Percentiles rank a stretch among this genome's conserved stretches.
phyloP scores from a whole-genome alignment of 371 early-diverging fungal genomes.

The Circinella minor region DNA sequence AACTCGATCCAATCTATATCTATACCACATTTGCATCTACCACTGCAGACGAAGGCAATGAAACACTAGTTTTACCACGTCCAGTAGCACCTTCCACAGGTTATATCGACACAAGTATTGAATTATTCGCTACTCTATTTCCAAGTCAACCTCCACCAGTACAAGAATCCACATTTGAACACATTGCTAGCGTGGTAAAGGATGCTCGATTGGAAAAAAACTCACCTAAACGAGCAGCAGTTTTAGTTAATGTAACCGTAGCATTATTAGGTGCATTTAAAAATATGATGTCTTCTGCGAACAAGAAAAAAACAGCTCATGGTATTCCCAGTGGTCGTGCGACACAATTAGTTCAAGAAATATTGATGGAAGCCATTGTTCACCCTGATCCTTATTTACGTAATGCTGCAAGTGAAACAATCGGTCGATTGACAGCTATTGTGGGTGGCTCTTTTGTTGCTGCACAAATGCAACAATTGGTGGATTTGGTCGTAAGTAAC shows the following conservation, averaged over 20 bases:
- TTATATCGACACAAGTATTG: slow-evolving; percentile 52
- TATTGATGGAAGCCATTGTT: slow-evolving; percentile 69
- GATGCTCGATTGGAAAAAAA: slow-evolving; percentile 68
- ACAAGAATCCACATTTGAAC: slow-evolving; percentile 82
- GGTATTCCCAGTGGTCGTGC: slow-evolving; percentile 54
- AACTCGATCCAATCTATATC: slow-evolving; percentile 61
- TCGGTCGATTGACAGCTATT: slow-evolving; percentile 82
- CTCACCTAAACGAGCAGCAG: slow-evolving; percentile 76
- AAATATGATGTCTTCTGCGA: slow-evolving; percentile 51
- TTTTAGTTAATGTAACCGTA: slow-evolving; percentile 79
- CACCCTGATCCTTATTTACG: slow-evolving; percentile 78
- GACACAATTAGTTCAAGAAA: slow-evolving; percentile 57
- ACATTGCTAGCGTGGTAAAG: slow-evolving; percentile 71
- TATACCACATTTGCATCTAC: slow-evolving; percentile 51
- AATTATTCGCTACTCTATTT: slow-evolving; percentile 78
- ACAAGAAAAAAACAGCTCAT: slow-evolving; percentile 29
- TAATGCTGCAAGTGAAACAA: slow-evolving; percentile 78
- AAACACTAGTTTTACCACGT: slow-evolving; percentile 27
- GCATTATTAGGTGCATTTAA: slow-evolving; percentile 74
- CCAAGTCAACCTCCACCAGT: slow-evolving; percentile 62
- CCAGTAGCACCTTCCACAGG: slow-evolving; percentile 47
- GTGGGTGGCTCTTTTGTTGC: slow-evolving; percentile 79
- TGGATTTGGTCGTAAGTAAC: slow-evolving; percentile 87
- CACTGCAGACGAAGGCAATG: neutral
- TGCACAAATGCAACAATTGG: slow-evolving; percentile 80